phyloP scores from a whole-genome alignment of 768 basidiomycete genomes.

The Pisolithus marmoratus region DNA sequence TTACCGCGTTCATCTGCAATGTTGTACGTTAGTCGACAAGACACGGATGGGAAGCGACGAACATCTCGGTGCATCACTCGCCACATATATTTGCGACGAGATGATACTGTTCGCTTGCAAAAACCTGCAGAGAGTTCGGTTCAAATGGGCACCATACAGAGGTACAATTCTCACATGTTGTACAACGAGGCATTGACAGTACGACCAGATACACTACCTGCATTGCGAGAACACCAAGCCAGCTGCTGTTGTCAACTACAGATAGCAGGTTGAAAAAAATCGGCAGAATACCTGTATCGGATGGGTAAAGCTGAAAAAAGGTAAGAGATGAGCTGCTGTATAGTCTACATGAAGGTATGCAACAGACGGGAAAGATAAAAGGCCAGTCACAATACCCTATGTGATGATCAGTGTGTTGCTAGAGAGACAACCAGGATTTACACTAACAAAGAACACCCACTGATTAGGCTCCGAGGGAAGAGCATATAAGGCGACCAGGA shows the following conservation, averaged over 20 bases:
- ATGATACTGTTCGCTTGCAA: conserved; percentile 41
- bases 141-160: neutral
- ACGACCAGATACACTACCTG: conserved; percentile 53
- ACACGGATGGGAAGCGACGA: conserved; percentile 6
- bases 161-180: conserved; percentile 37
- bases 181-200: conserved; percentile 57
- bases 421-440: no score
- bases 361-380: conserved; percentile 41
- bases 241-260: conserved; percentile 22
- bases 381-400: conserved; percentile 38
- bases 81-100: conserved; percentile 50
- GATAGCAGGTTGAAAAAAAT: neutral
- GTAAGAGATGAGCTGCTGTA: conserved; percentile 1
- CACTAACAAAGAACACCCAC: conserved; percentile 48
- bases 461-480: conserved; percentile 44
- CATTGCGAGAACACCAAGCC: conserved; percentile 55
- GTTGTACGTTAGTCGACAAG: neutral
- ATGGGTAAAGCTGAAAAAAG: conserved; percentile 34
- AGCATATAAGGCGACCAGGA: conserved; percentile 50
- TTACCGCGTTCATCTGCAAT: conserved; percentile 53
- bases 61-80: conserved; percentile 55
- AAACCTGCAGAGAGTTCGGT: conserved; percentile 22
- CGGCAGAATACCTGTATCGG: conserved; percentile 37
- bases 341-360: neutral
- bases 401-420: neutral